These are phyloP conservation scores for Ambispora gerdemannii DNA, from an alignment of 192 early-diverging fungal genomes.

Conservation along the genomic window DNA sequence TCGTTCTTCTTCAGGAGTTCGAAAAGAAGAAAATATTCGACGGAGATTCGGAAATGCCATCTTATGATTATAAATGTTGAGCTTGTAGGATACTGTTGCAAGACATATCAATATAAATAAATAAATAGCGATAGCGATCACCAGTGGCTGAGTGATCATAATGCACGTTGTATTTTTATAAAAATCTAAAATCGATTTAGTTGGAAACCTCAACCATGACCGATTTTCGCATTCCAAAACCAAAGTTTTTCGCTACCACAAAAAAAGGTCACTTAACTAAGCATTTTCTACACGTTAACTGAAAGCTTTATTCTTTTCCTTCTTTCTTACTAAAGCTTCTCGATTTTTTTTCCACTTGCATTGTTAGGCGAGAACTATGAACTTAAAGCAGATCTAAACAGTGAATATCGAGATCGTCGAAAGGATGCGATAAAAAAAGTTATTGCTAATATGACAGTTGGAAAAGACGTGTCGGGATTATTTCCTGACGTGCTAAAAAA, in stretches of 20 bases:
- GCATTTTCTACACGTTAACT: neutral
- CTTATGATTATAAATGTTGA: neutral
- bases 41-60: constrained; percentile 58
- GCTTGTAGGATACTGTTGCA: neutral
- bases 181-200: neutral
- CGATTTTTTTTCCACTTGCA: neutral
- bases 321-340: neutral
- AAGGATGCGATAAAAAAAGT: constrained; percentile 99
- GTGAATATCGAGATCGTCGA: constrained; percentile 91
- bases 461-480: constrained; percentile 93
- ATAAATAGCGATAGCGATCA: neutral
- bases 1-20: constrained; percentile 58
- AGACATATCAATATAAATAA: neutral
- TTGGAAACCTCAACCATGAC: constrained; percentile 23
- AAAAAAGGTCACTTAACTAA: constrained; percentile 60
- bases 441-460: constrained; percentile 99
- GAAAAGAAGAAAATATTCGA: constrained; percentile 53
- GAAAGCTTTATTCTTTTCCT: neutral
- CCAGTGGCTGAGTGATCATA: neutral
- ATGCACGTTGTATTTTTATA: neutral
- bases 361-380: constrained; percentile 92
- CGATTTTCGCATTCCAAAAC: constrained; percentile 34
- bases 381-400: constrained; percentile 94
- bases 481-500: constrained; percentile 98
- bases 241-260: constrained; percentile 73